Conservation (phyloP, 2,329 filamentous ascomycete species). For the Lasiodiplodia sp. region DNA sequence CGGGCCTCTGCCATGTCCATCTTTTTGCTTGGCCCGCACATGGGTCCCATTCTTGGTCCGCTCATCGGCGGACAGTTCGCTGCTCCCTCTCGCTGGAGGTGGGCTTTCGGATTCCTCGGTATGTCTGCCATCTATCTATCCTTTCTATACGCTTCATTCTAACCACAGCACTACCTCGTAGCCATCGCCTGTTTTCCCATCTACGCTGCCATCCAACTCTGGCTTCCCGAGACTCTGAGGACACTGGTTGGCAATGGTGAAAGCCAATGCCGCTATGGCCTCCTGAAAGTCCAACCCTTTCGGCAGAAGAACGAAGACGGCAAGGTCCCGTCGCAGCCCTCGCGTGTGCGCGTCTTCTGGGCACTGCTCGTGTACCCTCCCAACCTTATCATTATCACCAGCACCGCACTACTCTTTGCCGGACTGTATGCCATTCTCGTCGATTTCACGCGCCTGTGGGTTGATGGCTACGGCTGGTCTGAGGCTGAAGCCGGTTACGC, state of each 20-base stretch:
- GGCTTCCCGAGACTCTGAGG: constrained; percentile 57
- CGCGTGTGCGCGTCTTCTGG: constrained; percentile 4
- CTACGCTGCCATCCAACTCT: constrained; percentile 44
- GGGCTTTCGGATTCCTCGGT: constrained; percentile 53
- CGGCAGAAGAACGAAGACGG: not conserved
- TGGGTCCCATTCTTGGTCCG: constrained; percentile 55
- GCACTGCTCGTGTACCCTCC: constrained; percentile 39
- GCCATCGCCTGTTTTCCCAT: constrained; percentile 39
- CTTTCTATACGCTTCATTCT: not conserved
- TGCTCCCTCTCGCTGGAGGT: constrained; percentile 49
- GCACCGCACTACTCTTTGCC: constrained; percentile 40
- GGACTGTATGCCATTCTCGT: constrained; percentile 41
- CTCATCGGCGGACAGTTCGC: constrained; percentile 52
- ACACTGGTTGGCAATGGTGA: constrained; percentile 54
- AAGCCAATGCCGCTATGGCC: not conserved
- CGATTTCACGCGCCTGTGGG: constrained; percentile 35
- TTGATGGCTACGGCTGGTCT: constrained; percentile 46
- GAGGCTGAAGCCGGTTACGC: constrained; percentile 45
- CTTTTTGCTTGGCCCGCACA: constrained; percentile 54
- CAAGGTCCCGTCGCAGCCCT: not conserved
- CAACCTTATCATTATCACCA: constrained; percentile 41
- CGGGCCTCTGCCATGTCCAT: constrained; percentile 51
- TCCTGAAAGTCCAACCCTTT: constrained; percentile 21
- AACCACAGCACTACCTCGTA: not conserved
- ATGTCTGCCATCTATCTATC: not conserved